Evolutionary conservation across 1,284 basidiomycete genomes (phyloP).

Genomic region (Neonothopanus nambi): DNA sequence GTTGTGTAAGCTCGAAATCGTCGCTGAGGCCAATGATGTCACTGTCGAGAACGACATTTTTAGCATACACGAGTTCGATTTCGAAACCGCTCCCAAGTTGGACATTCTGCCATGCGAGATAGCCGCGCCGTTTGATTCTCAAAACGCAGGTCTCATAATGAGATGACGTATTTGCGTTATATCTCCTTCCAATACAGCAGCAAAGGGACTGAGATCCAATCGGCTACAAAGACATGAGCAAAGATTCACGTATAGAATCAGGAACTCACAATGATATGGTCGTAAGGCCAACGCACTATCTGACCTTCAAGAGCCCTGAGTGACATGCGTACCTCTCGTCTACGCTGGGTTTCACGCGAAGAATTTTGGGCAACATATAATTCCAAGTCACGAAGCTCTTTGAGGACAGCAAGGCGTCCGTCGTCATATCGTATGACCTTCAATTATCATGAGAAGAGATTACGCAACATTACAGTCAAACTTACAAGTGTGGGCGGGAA

Average conservation of each 20-base stretch:
- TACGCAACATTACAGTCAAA: background rate
- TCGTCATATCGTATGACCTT: constrained; percentile 77
- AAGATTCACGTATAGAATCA: background rate
- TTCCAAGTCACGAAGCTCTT: constrained; percentile 53
- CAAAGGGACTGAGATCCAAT: constrained; percentile 43
- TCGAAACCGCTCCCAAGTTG: constrained; percentile 73
- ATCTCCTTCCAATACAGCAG: constrained; percentile 45
- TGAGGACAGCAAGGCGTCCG: constrained; percentile 52
- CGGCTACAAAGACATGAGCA: constrained; percentile 32
- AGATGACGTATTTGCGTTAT: constrained; percentile 48
- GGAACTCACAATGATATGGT: constrained; percentile 51
- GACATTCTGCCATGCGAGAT: constrained; percentile 56
- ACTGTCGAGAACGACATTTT: constrained; percentile 50
- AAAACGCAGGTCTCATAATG: constrained; percentile 55
- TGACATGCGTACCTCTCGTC: constrained; percentile 64
- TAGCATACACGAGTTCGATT: constrained; percentile 60
- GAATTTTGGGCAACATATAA: constrained; percentile 69
- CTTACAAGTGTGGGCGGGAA: constrained; percentile 72
- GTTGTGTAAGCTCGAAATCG: constrained; percentile 64
- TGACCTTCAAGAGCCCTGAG: constrained; percentile 71
- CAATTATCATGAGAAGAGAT: background rate
- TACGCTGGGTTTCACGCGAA: constrained; percentile 46
- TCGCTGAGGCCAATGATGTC: constrained; percentile 66
- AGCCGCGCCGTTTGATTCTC: constrained; percentile 56
- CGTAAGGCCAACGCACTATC: constrained; percentile 65